Percentiles rank a stretch among this genome's conserved stretches.
These are phyloP conservation scores for Talinum fruticosum DNA, from an alignment of 148 eudicot genomes.

Conservation along the genomic window DNA sequence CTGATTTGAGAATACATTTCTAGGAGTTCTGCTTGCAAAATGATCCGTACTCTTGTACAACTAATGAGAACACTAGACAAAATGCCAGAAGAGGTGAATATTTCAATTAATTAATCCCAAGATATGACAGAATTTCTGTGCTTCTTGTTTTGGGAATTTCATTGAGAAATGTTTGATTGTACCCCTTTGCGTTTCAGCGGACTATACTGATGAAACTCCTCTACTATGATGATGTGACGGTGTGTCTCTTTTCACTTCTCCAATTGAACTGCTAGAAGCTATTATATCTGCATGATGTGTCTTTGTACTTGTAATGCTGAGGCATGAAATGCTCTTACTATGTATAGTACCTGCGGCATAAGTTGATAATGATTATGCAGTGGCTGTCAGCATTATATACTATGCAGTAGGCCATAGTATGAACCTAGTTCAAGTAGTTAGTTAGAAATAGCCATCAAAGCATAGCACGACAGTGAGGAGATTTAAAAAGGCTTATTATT, in stretches of 20 bases:
- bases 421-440: no score
- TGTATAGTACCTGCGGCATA: no score
- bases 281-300: no score
- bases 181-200: constrained; percentile 54
- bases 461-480: no score
- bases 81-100: constrained; percentile 93
- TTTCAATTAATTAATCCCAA: background rate
- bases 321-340: no score
- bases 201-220: constrained; percentile 94
- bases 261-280: no score
- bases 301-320: no score
- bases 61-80: constrained; percentile 92
- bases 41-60: constrained; percentile 85
- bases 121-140: background rate
- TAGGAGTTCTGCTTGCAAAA: constrained; percentile 98
- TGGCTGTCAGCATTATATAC: no score
- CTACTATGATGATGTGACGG: constrained; percentile 90
- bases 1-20: constrained; percentile 6
- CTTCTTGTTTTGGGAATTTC: background rate
- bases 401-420: no score
- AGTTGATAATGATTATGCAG: no score
- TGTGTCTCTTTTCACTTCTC: constrained; percentile 40
- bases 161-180: background rate
- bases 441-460: no score
- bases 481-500: no score